These are phyloP conservation scores for Globisporangium alternatum DNA, from an alignment of 352 stramenopile genomes.

Conservation along the genomic window DNA sequence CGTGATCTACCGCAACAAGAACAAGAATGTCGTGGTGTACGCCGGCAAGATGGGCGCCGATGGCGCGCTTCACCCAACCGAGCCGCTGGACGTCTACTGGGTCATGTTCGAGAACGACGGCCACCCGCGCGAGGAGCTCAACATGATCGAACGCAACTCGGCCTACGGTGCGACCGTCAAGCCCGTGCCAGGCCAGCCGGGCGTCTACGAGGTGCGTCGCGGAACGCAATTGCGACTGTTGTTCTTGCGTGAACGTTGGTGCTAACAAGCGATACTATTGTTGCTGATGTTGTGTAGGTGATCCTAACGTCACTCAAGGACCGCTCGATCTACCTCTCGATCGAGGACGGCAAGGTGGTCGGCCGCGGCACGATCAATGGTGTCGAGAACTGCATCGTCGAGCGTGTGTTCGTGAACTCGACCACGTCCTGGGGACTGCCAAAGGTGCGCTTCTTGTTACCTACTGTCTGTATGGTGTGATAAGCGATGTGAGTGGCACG, in stretches of 20 bases:
- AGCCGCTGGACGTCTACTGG: conserved; percentile 86
- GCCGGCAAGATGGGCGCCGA: conserved; percentile 60
- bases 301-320: conserved; percentile 84
- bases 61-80: conserved; percentile 52
- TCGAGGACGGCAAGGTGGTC: conserved; percentile 77
- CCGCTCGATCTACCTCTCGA: conserved; percentile 64
- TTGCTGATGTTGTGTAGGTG: conserved; percentile 18
- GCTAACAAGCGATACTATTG: neutral
- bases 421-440: conserved; percentile 85
- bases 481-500: neutral
- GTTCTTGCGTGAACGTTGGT: neutral
- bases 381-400: conserved; percentile 59
- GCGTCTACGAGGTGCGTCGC: conserved; percentile 57
- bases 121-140: conserved; percentile 77
- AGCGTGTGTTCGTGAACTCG: conserved; percentile 83
- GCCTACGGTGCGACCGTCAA: conserved; percentile 79
- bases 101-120: conserved; percentile 89
- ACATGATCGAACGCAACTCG: conserved; percentile 86
- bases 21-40: conserved; percentile 89
- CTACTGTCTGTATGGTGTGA: neutral
- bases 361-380: conserved; percentile 73
- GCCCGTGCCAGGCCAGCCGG: conserved; percentile 57
- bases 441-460: conserved; percentile 36
- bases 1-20: conserved; percentile 89
- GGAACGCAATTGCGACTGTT: neutral